Conservation (phyloP, 108 stramenopile genomes). For the Schizochytrium sp. region DNA sequence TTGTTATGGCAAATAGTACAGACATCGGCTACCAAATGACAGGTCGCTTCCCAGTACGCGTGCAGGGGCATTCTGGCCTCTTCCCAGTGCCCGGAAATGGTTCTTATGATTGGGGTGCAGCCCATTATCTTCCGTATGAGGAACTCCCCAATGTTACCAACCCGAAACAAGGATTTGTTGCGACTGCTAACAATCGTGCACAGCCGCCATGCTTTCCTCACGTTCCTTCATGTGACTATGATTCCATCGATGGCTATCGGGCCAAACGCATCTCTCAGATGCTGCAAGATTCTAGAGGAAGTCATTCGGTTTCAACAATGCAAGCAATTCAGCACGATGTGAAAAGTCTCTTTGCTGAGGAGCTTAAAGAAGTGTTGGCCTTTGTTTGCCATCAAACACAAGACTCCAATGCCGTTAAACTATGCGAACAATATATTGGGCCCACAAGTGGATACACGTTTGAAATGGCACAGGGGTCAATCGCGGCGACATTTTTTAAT, state of each 20-base stretch:
- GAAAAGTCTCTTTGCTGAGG: conserved; percentile 25
- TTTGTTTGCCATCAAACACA: neutral
- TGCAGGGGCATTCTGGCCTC: neutral
- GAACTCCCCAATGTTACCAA: conserved; percentile 44
- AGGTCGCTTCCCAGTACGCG: conserved; percentile 48
- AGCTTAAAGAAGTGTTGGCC: neutral
- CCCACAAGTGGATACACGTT: neutral
- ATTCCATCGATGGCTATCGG: conserved; percentile 52
- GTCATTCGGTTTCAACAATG: neutral
- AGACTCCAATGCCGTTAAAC: neutral
- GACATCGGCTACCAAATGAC: conserved; percentile 62
- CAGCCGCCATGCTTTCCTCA: conserved; percentile 29
- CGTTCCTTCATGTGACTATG: neutral
- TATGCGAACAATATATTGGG: neutral
- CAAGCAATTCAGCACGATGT: conserved; percentile 49
- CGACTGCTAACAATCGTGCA: conserved; percentile 60
- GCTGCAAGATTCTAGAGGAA: neutral
- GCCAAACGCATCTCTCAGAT: conserved; percentile 62
- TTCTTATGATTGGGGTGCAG: conserved; percentile 56
- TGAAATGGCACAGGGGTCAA: neutral
- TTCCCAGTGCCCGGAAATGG: conserved; percentile 60
- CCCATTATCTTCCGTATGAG: conserved; percentile 50
- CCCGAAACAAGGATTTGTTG: conserved; percentile 59
- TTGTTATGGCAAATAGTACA: conserved; percentile 28
- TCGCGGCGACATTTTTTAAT: neutral